Conservation (phyloP, 306 rosid genomes). For the Ammopiptanthus mongolicus region DNA sequence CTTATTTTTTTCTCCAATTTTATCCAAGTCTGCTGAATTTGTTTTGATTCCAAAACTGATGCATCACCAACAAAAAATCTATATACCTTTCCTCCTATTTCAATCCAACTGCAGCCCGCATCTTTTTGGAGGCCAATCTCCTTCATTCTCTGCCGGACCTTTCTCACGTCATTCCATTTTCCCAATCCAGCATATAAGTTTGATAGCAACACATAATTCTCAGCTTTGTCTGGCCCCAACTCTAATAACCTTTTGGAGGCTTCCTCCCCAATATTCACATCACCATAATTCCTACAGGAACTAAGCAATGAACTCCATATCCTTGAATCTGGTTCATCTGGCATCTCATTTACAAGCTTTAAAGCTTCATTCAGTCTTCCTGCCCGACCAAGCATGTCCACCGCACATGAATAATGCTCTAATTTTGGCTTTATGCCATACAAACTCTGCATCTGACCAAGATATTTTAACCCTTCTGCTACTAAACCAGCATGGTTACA, state of each 20-base stretch:
- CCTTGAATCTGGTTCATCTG: conserved; percentile 67
- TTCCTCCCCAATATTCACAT: conserved; percentile 52
- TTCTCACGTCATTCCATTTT: conserved; percentile 73
- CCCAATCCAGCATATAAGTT: conserved; percentile 65
- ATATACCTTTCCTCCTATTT: conserved; percentile 61
- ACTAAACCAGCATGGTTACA: conserved; percentile 81
- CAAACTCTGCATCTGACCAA: conserved; percentile 50
- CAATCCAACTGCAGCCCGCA: conserved; percentile 84
- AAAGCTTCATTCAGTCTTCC: conserved; percentile 66
- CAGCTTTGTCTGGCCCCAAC: conserved; percentile 55
- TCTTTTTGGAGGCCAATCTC: conserved; percentile 60
- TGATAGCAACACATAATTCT: conserved; percentile 63
- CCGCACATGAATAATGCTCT: conserved; percentile 75
- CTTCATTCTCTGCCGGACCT: conserved; percentile 64
- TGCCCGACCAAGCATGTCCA: conserved; percentile 78
- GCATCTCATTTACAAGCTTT: conserved; percentile 50
- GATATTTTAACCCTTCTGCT: conserved; percentile 53
- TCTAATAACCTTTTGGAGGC: conserved; percentile 46
- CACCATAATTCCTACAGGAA: conserved; percentile 58
- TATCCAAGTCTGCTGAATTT: conserved; percentile 52
- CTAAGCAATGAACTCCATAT: conserved; percentile 86
- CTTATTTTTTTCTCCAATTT: conserved; percentile 59
- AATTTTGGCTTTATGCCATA: conserved; percentile 54
- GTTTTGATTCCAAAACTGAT: conserved; percentile 27
- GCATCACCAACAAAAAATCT: conserved; percentile 62